Evolutionary conservation across 768 basidiomycete species (phyloP), one percentile per base, ranked within the genome.

Genomic region (Sistotremastrum niveocremeum): DNA sequence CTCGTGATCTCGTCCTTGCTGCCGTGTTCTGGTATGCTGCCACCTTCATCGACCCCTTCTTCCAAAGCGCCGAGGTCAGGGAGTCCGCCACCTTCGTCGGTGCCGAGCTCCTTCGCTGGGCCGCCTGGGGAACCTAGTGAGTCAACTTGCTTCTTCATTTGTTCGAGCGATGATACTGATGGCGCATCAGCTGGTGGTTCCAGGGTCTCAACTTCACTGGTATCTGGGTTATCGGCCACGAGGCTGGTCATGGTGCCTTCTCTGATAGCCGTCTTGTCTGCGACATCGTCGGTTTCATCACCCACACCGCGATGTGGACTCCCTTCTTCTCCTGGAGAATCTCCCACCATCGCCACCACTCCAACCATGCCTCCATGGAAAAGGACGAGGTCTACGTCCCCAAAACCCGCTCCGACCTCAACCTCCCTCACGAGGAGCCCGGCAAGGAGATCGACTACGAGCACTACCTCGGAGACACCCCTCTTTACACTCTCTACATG

Each of bases 361-460:
- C 74, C 56, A 78, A 79, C 51, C 81, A 82, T 46, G 74, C 74
- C 37, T 82, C 81, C 0, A 81, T 84, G 62, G 81, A 81, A 55
- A 65, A 77, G 11, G 84, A 89, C 55, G 81, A 86, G 58, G 84
- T 84, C 40, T 80, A 79, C 50, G 72, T 81, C 8, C 77, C 77
- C 2, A 75, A 76, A 57, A 78, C 77, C 3, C 63, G 77, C 11
- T 62, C 61, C 44, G 76, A 79, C 44, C 67, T 79, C 29, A 66
- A 69, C 4, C 63, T 81, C 34, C 71, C 71, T 2, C 31, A 67
- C 9, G 61, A 65, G 36, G 50, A 49, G 30, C 41, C 47, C 3
- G 12, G 42, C 35, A 32, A 10, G 31, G 42, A 49, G 10, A 38
- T 44, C 34, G 55, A 48, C 7, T 49, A 61, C 41, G 50, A 44